A percentile compares a stretch with the other conserved stretches of the same genome.
These are phyloP conservation scores for Starmera pachycereana DNA, from an alignment of 805 yeast species.

Conservation along the genomic window DNA sequence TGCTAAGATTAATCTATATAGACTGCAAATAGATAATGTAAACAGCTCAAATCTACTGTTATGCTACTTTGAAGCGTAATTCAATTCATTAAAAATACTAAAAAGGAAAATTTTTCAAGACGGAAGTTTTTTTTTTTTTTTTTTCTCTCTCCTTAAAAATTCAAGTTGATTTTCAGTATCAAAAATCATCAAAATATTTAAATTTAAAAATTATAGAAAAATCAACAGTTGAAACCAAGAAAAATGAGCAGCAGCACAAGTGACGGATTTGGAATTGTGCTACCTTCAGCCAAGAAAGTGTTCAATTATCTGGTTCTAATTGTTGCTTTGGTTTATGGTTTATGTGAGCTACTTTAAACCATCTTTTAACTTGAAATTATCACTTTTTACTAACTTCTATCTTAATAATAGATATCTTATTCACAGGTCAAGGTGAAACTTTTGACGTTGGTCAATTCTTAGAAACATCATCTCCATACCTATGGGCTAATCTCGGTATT, in stretches of 20 bases:
- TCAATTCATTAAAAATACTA: too few species aligned
- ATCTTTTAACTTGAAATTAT: not conserved
- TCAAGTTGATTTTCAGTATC: too few species aligned
- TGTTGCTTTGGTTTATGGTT: slow-evolving; percentile 13
- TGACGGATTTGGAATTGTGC: slow-evolving; percentile 5
- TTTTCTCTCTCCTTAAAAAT: too few species aligned
- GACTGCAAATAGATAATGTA: too few species aligned
- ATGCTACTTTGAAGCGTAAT: too few species aligned
- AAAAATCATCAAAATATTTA: too few species aligned
- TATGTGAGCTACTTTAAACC: slow-evolving; percentile 12
- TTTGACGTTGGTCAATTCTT: slow-evolving; percentile 89
- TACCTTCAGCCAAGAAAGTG: slow-evolving; percentile 12
- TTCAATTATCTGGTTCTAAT: slow-evolving; percentile 10
- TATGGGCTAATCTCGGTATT: slow-evolving; percentile 94
- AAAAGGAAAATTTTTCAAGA: too few species aligned
- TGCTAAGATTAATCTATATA: too few species aligned
- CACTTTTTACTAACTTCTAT: not conserved
- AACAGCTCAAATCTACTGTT: too few species aligned
- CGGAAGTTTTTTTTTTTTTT: too few species aligned
- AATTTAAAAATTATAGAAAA: too few species aligned
- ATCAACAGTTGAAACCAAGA: too few species aligned
- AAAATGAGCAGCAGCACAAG: slow-evolving; percentile 5
- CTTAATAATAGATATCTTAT: slow-evolving; percentile 30
- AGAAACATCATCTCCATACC: slow-evolving; percentile 79
- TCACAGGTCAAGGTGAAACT: slow-evolving; percentile 86